phyloP scores from a whole-genome alignment of 768 basidiomycete species.

The Collybia nuda region DNA sequence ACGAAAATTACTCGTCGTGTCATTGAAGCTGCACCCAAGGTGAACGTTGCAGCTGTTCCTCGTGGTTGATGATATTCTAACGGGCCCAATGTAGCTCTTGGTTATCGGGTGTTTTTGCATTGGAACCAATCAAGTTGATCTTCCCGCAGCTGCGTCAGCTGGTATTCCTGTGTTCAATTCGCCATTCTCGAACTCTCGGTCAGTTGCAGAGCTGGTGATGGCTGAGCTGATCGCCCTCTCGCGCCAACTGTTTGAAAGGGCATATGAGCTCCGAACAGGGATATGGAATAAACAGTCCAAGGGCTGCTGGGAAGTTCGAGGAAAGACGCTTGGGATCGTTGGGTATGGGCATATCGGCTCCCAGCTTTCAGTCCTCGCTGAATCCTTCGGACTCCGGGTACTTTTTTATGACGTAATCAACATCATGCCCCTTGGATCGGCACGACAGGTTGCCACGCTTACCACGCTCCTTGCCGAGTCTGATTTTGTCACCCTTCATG shows the following conservation, averaged over 20 bases:
- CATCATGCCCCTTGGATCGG: slow-evolving; percentile 96
- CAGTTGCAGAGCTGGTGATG: slow-evolving; percentile 97
- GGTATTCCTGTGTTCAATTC: slow-evolving; percentile 99
- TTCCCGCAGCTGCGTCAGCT: slow-evolving; percentile 74
- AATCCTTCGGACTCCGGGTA: slow-evolving; percentile 94
- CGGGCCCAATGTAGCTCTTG: slow-evolving; percentile 59
- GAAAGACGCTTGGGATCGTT: slow-evolving; percentile 96
- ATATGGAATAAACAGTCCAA: slow-evolving; percentile 99
- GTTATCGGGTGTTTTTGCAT: slow-evolving; percentile 99
- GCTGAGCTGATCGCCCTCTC: slow-evolving; percentile 92
- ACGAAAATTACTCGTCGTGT: slow-evolving; percentile 93
- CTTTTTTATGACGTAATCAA: slow-evolving; percentile 94
- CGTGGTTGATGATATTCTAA: not conserved
- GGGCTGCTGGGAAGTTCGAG: slow-evolving; percentile 96
- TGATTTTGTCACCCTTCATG: slow-evolving; percentile 95
- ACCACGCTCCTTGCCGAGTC: slow-evolving; percentile 69
- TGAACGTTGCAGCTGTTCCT: slow-evolving; percentile 28
- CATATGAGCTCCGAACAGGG: slow-evolving; percentile 84
- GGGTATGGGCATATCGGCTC: slow-evolving; percentile 99
- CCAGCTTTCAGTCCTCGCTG: slow-evolving; percentile 95
- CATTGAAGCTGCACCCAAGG: slow-evolving; percentile 85
- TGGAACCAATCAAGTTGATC: slow-evolving; percentile 97
- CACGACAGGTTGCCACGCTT: slow-evolving; percentile 85
- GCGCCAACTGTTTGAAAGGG: slow-evolving; percentile 88
- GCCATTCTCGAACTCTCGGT: slow-evolving; percentile 97